Conservation (phyloP, 371 early-diverging fungal genomes). For the Rhizomucor miehei region DNA sequence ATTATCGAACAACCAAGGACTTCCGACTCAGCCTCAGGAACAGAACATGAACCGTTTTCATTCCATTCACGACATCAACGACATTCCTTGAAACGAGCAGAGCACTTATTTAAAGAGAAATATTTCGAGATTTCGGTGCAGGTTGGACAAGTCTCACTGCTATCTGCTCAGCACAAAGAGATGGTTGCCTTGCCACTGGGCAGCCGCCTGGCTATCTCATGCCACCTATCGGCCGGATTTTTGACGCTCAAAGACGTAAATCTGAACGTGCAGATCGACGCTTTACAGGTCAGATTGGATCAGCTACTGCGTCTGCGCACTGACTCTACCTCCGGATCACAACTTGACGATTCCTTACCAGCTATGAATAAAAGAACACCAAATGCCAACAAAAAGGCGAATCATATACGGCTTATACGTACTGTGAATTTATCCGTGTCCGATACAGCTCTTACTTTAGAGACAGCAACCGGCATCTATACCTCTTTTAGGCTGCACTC, state of each 20-base stretch:
- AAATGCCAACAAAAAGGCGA: conserved; percentile 2
- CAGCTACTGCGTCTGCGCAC: conserved; percentile 1
- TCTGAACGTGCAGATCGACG: conserved; percentile 21
- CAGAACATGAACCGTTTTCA: conserved; percentile 7
- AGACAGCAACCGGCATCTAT: conserved; percentile 9
- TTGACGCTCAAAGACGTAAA: conserved; percentile 45
- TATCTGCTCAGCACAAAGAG: conserved; percentile 5
- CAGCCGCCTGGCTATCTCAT: conserved; percentile 32
- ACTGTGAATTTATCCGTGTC: conserved; percentile 16
- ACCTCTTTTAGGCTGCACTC: conserved; percentile 17
- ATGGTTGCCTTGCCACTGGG: conserved; percentile 30
- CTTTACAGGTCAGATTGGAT: conserved; percentile 18
- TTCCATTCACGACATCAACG: conserved; percentile 32
- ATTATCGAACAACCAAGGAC: background rate
- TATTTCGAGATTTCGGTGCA: conserved; percentile 41
- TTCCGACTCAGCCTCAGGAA: conserved; percentile 3
- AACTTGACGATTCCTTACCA: background rate
- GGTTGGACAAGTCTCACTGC: conserved; percentile 26
- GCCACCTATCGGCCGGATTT: conserved; percentile 48
- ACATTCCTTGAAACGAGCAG: conserved; percentile 43
- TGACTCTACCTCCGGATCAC: background rate
- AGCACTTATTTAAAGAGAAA: conserved; percentile 48
- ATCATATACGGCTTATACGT: conserved; percentile 13
- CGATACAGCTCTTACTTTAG: conserved; percentile 16
- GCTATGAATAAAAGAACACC: background rate